These are phyloP conservation scores for Ogataea degrootiae DNA, from an alignment of 805 yeast genomes.

Conservation along the genomic window DNA sequence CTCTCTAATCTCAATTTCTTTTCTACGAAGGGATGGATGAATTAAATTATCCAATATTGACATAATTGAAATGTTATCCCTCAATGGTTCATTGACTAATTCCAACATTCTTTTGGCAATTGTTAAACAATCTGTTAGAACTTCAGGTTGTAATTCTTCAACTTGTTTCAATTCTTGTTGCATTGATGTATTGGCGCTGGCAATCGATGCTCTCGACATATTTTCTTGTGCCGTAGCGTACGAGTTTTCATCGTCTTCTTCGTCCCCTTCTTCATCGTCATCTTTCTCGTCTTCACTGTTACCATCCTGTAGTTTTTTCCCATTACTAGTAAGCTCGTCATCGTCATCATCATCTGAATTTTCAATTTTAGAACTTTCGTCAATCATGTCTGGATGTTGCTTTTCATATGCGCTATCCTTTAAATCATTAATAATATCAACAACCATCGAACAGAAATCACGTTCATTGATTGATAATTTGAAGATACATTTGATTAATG, in stretches of 20 bases:
- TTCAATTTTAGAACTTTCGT: constrained; percentile 19
- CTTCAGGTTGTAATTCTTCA: constrained; percentile 38
- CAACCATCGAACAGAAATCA: constrained; percentile 77
- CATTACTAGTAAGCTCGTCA: constrained; percentile 11
- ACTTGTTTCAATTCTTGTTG: constrained; percentile 34
- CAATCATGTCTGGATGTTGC: constrained; percentile 19
- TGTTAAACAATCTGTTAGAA: constrained; percentile 57
- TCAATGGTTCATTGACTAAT: constrained; percentile 58
- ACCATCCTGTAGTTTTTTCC: constrained; percentile 18
- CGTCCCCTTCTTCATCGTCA: constrained; percentile 16
- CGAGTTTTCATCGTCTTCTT: constrained; percentile 16
- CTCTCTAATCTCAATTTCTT: constrained; percentile 48
- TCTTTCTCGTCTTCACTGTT: constrained; percentile 14
- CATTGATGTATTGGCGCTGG: constrained; percentile 29
- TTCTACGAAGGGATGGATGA: constrained; percentile 68
- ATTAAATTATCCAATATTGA: constrained; percentile 74
- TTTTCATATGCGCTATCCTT: constrained; percentile 56
- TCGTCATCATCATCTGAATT: constrained; percentile 25
- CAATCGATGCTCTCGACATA: constrained; percentile 28
- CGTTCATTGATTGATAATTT: constrained; percentile 72
- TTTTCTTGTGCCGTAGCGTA: constrained; percentile 28
- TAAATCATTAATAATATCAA: constrained; percentile 83
- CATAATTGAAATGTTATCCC: constrained; percentile 58
- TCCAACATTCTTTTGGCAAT: constrained; percentile 69
- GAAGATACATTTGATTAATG: constrained; percentile 60